Base-by-base conservation (phyloP, 306 rosid species). In the Cicer yamashitae region DNA sequence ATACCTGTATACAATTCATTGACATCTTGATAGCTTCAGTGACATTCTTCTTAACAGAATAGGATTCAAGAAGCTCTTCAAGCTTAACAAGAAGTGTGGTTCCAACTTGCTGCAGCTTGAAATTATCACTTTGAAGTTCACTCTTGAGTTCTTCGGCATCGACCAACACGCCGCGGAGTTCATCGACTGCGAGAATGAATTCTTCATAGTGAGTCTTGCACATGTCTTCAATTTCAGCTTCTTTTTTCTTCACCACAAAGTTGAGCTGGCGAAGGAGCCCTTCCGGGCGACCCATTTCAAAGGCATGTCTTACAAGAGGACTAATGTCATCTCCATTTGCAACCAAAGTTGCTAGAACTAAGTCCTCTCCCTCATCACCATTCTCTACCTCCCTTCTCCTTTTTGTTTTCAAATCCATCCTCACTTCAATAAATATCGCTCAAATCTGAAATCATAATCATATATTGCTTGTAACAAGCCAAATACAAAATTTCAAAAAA, bases 161-260 rank as follows among this genome's bases (percentile, higher is more conserved):
- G 50, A 92, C 97, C 74, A 94, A 72, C 76, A 94, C 93, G 0
- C 97, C 97, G 1, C 96, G 91, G 74, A 94, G 97, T 79, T 94
- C 99, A 15, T 94, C 97, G n/a, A 94, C 99, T 0, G 99, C 99
- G 12, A 81, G 87, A 69, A 94, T 94, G 87, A 94, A 94, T 81
- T 94, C 96, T 87, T 94, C 99, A 18, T 94, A 94, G 72, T 94
- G 97, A 2, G 92, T 94, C 89, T 94, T 94, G 87, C 99, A 94
- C 80, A 94, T 90, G n/a, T 89, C 96, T 86, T 94, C 99, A 6
- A 94, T 94, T 68, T 90, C 97, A 10, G 84, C 91, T 84, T 92
- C 99, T 59, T 89, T 90, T 85, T 92, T 94, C 84, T 77, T 92
- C 59, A 94, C 96, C 25, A 94, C 91, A 12, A 63, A 81, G 71